Evolutionary conservation across 208 protist genomes (phyloP).

Genomic region (Herpetomonas muscarum): DNA sequence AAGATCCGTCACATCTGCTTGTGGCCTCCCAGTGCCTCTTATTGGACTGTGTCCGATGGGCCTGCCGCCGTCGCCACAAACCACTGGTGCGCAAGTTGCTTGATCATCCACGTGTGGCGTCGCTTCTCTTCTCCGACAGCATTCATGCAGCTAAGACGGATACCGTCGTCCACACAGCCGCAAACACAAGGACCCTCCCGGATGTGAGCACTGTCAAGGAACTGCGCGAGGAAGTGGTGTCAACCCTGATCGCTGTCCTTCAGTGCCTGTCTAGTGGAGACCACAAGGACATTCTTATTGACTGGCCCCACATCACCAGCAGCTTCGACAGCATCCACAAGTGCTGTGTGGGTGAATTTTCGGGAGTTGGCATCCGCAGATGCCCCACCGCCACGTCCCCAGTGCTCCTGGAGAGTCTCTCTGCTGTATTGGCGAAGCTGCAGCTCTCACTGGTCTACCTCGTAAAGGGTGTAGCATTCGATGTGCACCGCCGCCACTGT

Average conservation of each 20-base stretch:
- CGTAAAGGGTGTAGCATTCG: slow-evolving; percentile 32
- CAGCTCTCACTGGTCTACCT: slow-evolving; percentile 51
- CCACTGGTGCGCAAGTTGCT: slow-evolving; percentile 32
- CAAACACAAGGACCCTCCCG: too few relatives aligned
- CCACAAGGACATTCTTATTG: slow-evolving; percentile 42
- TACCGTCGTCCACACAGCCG: too few relatives aligned
- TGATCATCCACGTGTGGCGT: not conserved
- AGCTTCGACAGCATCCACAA: not conserved
- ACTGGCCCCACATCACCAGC: slow-evolving; percentile 35
- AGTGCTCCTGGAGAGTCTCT: slow-evolving; percentile 31
- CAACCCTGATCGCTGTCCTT: slow-evolving; percentile 23
- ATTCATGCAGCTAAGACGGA: too few relatives aligned
- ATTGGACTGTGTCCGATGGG: slow-evolving; percentile 52
- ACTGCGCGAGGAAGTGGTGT: slow-evolving; percentile 16
- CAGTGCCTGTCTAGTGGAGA: slow-evolving; percentile 61
- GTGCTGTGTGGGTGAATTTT: not conserved
- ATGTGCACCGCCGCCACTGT: slow-evolving; percentile 28
- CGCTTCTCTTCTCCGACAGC: not conserved
- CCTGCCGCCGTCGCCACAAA: slow-evolving; percentile 38
- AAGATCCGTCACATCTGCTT: not conserved
- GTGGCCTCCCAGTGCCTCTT: slow-evolving; percentile 13
- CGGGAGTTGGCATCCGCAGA: not conserved
- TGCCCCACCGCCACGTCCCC: not conserved
- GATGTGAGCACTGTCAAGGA: slow-evolving; percentile 2
- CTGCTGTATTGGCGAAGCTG: slow-evolving; percentile 59